Percentiles rank a stretch among this genome's conserved stretches.
phyloP scores from a whole-genome alignment of 2,329 filamentous ascomycete species.

The Neonectria punicea region DNA sequence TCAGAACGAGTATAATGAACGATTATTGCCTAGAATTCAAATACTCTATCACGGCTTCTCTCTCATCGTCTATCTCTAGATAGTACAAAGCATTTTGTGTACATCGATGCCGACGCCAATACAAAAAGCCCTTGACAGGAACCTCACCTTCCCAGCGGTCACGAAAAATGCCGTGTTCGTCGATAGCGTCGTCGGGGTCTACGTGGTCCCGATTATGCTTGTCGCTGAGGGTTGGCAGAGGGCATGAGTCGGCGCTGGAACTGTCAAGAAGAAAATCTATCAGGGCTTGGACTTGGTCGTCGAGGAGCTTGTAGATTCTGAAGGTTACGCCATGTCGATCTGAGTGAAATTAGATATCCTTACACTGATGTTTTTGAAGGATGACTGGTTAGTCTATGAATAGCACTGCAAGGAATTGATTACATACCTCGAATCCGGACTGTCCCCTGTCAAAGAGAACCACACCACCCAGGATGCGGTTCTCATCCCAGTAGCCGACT shows the following conservation, averaged over 20 bases:
- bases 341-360: slow-evolving; percentile 20
- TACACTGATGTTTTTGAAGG: slow-evolving; percentile 10
- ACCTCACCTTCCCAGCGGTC: slow-evolving; percentile 19
- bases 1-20: slow-evolving; percentile 3
- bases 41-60: slow-evolving; percentile 8
- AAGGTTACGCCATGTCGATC: slow-evolving; percentile 10
- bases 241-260: slow-evolving; percentile 15
- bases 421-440: slow-evolving; percentile 18
- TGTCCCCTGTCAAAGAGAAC: slow-evolving; percentile 20
- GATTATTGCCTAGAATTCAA: slow-evolving; percentile 9
- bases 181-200: slow-evolving; percentile 15
- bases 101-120: slow-evolving; percentile 11
- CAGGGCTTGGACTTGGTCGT: slow-evolving; percentile 10
- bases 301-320: slow-evolving; percentile 22
- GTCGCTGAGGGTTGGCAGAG: slow-evolving; percentile 15
- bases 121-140: slow-evolving; percentile 14
- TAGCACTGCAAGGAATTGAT: background rate
- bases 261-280: slow-evolving; percentile 12
- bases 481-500: slow-evolving; percentile 25
- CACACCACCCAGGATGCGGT: slow-evolving; percentile 21
- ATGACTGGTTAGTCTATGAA: background rate
- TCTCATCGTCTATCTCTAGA: slow-evolving; percentile 15
- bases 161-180: slow-evolving; percentile 14
- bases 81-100: slow-evolving; percentile 15
- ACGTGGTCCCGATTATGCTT: slow-evolving; percentile 17